phyloP scores from a whole-genome alignment of 768 basidiomycete genomes.

The Macrolepiota albuminosa region DNA sequence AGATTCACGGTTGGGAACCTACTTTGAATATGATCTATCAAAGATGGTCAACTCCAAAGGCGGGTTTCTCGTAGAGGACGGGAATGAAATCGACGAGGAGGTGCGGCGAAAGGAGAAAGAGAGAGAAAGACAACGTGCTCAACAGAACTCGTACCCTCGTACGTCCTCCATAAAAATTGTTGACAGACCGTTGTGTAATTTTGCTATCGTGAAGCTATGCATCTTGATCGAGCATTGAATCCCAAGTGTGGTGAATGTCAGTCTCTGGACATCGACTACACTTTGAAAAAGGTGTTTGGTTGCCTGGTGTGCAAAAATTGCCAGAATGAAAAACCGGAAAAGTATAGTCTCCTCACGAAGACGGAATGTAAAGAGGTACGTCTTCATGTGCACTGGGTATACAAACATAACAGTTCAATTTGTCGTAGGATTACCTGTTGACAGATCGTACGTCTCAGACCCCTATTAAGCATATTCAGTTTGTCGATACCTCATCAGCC shows the following conservation, averaged over 20 bases:
- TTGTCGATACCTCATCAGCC: constrained; percentile 41
- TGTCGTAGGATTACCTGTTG: constrained; percentile 79
- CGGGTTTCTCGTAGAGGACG: constrained; percentile 90
- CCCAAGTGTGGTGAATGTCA: constrained; percentile 85
- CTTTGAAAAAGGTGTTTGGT: constrained; percentile 75
- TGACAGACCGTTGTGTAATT: neutral
- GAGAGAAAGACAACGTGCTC: constrained; percentile 71
- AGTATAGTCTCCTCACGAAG: constrained; percentile 93
- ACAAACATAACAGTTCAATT: constrained; percentile 4
- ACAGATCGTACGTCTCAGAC: constrained; percentile 69
- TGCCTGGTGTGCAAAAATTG: constrained; percentile 86
- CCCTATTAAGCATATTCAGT: neutral
- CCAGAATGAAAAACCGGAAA: constrained; percentile 86
- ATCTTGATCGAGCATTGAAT: constrained; percentile 66
- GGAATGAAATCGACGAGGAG: constrained; percentile 75
- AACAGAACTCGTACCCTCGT: constrained; percentile 77
- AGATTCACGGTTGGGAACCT: constrained; percentile 79
- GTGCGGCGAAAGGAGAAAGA: constrained; percentile 73
- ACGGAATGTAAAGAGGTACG: constrained; percentile 95
- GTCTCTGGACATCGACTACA: constrained; percentile 85
- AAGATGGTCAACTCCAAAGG: constrained; percentile 98
- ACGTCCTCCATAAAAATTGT: constrained; percentile 18
- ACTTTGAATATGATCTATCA: constrained; percentile 95
- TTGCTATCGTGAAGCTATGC: constrained; percentile 53
- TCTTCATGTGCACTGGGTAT: neutral